Conservation (phyloP, 306 rosid species). For the Ziziphus jujuba region DNA sequence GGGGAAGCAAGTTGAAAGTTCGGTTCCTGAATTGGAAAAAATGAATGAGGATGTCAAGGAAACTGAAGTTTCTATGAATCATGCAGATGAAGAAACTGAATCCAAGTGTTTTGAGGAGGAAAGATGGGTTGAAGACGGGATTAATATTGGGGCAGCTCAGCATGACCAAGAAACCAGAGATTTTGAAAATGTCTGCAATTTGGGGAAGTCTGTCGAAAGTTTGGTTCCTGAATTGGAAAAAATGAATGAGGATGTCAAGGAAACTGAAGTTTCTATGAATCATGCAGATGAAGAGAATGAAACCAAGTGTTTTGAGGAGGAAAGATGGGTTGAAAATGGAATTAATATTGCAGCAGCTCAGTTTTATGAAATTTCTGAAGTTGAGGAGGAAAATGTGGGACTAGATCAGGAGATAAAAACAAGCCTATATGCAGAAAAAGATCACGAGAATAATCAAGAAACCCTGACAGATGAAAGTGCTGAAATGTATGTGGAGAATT, state of each 20-base stretch:
- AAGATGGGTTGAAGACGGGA: slow-evolving; percentile 26
- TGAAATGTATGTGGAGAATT: not conserved
- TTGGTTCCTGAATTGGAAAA: slow-evolving; percentile 34
- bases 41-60: slow-evolving; percentile 28
- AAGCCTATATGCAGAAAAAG: slow-evolving; percentile 21
- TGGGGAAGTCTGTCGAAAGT: slow-evolving; percentile 41
- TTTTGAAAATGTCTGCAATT: slow-evolving; percentile 34
- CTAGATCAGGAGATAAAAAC: slow-evolving; percentile 35
- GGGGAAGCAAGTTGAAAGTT: slow-evolving; percentile 42
- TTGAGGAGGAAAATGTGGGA: slow-evolving; percentile 17
- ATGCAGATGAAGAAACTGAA: slow-evolving; percentile 38
- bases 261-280: slow-evolving; percentile 38
- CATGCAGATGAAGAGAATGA: slow-evolving; percentile 38
- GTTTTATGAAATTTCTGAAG: slow-evolving; percentile 40
- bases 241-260: slow-evolving; percentile 26
- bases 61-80: slow-evolving; percentile 36
- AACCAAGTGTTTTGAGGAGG: slow-evolving; percentile 37
- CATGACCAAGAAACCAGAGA: slow-evolving; percentile 31
- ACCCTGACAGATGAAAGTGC: slow-evolving; percentile 3
- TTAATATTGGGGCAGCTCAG: slow-evolving; percentile 31
- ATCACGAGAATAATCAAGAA: slow-evolving; percentile 34
- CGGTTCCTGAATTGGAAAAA: slow-evolving; percentile 34
- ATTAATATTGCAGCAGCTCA: slow-evolving; percentile 35
- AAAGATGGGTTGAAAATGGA: slow-evolving; percentile 31
- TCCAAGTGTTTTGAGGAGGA: slow-evolving; percentile 40